Conservation (phyloP, 2,329 filamentous ascomycete genomes). For the Calonectria pseudoreteaudii region DNA sequence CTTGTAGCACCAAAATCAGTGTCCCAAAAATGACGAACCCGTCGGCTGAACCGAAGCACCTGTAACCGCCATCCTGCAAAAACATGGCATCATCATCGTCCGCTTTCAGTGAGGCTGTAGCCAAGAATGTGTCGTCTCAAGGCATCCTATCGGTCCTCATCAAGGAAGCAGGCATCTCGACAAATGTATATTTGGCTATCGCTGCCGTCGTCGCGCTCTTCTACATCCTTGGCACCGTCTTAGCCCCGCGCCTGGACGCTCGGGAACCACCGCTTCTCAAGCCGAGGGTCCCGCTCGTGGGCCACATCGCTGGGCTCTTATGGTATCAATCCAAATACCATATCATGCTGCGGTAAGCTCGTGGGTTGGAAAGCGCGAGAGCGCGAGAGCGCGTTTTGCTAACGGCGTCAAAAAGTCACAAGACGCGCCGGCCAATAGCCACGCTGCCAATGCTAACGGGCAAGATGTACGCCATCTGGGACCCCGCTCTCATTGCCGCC, state of each 20-base stretch:
- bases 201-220: not conserved
- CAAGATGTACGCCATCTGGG: conserved; percentile 58
- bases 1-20: not conserved
- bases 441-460: conserved; percentile 56
- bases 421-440: conserved; percentile 48
- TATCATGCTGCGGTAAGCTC: conserved; percentile 3
- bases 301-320: conserved; percentile 7
- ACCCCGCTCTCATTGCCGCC: conserved; percentile 52
- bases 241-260: not conserved
- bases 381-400: not conserved
- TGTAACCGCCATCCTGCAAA: not conserved
- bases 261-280: conserved; percentile 11
- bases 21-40: not conserved
- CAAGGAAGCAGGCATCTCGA: not conserved
- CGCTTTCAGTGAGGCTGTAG: not conserved
- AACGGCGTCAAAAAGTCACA: not conserved
- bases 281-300: conserved; percentile 10
- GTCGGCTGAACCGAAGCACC: not conserved
- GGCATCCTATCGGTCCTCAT: not conserved
- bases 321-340: conserved; percentile 9
- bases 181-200: not conserved
- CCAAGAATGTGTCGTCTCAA: not conserved
- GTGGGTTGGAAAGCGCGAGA: not conserved
- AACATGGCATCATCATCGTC: not conserved
- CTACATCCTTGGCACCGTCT: not conserved